phyloP scores from a whole-genome alignment of 768 basidiomycete species.

The Gelatoporia subvermispora region DNA sequence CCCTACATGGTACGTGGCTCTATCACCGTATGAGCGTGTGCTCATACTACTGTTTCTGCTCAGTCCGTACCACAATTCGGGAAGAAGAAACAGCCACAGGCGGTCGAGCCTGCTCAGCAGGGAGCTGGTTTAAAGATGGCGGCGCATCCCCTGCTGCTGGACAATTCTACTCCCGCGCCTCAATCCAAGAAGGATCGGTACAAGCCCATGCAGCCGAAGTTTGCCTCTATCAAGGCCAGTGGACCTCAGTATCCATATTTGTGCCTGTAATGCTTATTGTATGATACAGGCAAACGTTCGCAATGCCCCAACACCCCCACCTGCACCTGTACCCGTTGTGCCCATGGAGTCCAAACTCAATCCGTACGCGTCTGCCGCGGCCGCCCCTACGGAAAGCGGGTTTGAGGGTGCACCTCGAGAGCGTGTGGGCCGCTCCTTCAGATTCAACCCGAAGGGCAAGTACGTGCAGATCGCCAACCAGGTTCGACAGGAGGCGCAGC shows the following conservation, averaged over 20 bases:
- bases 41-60: background rate
- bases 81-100: slow-evolving; percentile 45
- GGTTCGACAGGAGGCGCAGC: slow-evolving; percentile 65
- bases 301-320: slow-evolving; percentile 62
- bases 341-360: slow-evolving; percentile 50
- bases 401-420: slow-evolving; percentile 76
- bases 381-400: slow-evolving; percentile 49
- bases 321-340: slow-evolving; percentile 30
- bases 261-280: background rate
- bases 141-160: slow-evolving; percentile 81
- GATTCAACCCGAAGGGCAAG: slow-evolving; percentile 92
- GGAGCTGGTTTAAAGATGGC: slow-evolving; percentile 87
- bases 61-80: slow-evolving; percentile 51
- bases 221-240: slow-evolving; percentile 83
- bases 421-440: slow-evolving; percentile 62
- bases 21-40: background rate
- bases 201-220: slow-evolving; percentile 99
- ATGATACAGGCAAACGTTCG: slow-evolving; percentile 63
- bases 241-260: background rate
- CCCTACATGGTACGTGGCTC: slow-evolving; percentile 73
- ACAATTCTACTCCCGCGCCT: slow-evolving; percentile 50
- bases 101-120: slow-evolving; percentile 64
- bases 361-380: slow-evolving; percentile 64
- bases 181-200: slow-evolving; percentile 88
- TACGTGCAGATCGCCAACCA: slow-evolving; percentile 74